Conservation (phyloP, 768 basidiomycete genomes). For the Tephrocybe sp. region DNA sequence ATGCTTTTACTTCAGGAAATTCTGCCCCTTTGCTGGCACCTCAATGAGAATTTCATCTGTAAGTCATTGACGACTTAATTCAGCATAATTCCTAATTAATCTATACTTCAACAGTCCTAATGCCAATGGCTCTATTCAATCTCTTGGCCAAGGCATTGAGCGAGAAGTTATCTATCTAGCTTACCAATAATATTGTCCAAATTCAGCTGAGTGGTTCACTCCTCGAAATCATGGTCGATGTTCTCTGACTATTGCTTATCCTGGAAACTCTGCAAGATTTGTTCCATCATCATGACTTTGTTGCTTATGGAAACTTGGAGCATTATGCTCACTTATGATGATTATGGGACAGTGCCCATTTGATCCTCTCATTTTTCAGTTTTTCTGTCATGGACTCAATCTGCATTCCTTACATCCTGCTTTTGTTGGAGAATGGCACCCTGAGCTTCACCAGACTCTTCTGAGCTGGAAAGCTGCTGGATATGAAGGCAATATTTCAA, state of each 20-base stretch:
- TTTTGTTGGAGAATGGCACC: neutral
- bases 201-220: neutral
- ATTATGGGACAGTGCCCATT: neutral
- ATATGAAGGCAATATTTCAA: neutral
- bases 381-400: neutral
- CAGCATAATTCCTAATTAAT: too few species aligned
- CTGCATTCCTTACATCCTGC: neutral
- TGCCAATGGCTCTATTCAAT: neutral
- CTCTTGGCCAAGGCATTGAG: neutral
- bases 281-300: neutral
- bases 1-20: too few species aligned
- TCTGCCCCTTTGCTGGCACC: too few species aligned
- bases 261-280: neutral
- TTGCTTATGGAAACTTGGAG: neutral
- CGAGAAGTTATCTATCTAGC: neutral
- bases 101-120: too few species aligned
- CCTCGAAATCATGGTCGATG: neutral
- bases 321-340: neutral
- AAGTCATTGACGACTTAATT: too few species aligned
- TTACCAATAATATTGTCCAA: neutral
- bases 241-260: neutral
- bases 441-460: neutral
- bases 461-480: neutral
- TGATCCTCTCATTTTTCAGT: neutral
- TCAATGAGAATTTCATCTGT: too few species aligned